These are phyloP conservation scores for Fraxinus floribunda DNA, from an alignment of 305 asterid genomes.

Conservation along the genomic window DNA sequence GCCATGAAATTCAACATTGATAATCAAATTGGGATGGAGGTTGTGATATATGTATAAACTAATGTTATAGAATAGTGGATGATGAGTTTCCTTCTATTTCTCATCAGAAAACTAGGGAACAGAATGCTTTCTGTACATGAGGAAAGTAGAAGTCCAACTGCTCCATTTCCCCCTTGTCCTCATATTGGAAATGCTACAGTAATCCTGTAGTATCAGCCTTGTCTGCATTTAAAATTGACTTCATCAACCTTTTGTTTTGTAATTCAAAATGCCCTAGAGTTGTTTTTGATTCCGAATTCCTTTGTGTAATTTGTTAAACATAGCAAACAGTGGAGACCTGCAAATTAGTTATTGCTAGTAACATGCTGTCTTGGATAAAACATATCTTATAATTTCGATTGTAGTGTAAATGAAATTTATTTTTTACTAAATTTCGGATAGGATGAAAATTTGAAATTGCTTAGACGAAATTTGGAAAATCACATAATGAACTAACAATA, in stretches of 20 bases:
- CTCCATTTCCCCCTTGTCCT: not conserved
- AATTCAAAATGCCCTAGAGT: not conserved
- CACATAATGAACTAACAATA: not conserved
- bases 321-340: not conserved
- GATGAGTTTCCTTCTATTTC: not conserved
- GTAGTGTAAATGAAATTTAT: not conserved
- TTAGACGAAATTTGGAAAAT: not conserved
- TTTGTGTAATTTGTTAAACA: not conserved
- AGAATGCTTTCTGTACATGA: not conserved
- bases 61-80: not conserved
- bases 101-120: not conserved
- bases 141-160: not conserved
- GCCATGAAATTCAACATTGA: not conserved
- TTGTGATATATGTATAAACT: not conserved
- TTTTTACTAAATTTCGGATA: not conserved
- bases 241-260: not conserved
- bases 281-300: not conserved
- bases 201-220: not conserved
- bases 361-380: not conserved
- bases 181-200: not conserved
- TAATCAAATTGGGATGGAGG: not conserved
- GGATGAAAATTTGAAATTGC: not conserved
- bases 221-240: not conserved
- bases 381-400: not conserved
- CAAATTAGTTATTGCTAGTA: not conserved